Conservation (phyloP, 805 yeast species). For the Wickerhamiella lipophila region DNA sequence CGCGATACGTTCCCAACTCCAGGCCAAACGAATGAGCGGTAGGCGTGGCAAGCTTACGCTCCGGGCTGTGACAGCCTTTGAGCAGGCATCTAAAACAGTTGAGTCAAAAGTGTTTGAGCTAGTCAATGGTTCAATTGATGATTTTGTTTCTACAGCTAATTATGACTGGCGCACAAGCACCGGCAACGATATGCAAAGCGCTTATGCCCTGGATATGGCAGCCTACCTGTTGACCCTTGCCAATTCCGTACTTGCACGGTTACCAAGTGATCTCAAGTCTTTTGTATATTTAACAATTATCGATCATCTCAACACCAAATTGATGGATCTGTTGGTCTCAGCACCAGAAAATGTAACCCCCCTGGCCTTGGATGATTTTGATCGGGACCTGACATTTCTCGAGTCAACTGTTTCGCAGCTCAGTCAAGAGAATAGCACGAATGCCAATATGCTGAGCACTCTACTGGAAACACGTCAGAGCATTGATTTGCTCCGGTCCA, state of each 20-base stretch:
- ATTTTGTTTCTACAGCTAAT: slow-evolving; percentile 70
- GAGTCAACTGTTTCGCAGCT: slow-evolving; percentile 37
- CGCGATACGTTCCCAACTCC: slow-evolving; percentile 41
- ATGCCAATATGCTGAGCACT: slow-evolving; percentile 32
- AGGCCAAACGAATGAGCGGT: slow-evolving; percentile 28
- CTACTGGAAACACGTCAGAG: slow-evolving; percentile 71
- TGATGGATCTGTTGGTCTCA: slow-evolving; percentile 45
- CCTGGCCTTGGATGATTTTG: slow-evolving; percentile 59
- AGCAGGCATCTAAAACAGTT: slow-evolving; percentile 50
- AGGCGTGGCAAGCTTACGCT: slow-evolving; percentile 33
- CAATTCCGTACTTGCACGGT: slow-evolving; percentile 65
- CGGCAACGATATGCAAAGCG: slow-evolving; percentile 44
- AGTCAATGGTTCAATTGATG: slow-evolving; percentile 69
- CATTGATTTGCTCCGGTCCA: slow-evolving; percentile 49
- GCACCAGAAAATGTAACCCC: slow-evolving; percentile 42
- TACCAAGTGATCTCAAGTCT: slow-evolving; percentile 67
- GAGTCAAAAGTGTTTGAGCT: slow-evolving; percentile 70
- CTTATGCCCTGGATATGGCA: slow-evolving; percentile 70
- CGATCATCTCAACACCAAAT: slow-evolving; percentile 65
- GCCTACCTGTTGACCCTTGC: slow-evolving; percentile 75
- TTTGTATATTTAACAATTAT: slow-evolving; percentile 75
- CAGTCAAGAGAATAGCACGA: slow-evolving; percentile 18
- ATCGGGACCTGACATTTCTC: slow-evolving; percentile 63
- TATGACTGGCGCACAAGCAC: slow-evolving; percentile 57
- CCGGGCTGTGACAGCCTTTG: slow-evolving; percentile 44